Conservation (phyloP, 768 basidiomycete genomes). For the Gyrodon lividus region DNA sequence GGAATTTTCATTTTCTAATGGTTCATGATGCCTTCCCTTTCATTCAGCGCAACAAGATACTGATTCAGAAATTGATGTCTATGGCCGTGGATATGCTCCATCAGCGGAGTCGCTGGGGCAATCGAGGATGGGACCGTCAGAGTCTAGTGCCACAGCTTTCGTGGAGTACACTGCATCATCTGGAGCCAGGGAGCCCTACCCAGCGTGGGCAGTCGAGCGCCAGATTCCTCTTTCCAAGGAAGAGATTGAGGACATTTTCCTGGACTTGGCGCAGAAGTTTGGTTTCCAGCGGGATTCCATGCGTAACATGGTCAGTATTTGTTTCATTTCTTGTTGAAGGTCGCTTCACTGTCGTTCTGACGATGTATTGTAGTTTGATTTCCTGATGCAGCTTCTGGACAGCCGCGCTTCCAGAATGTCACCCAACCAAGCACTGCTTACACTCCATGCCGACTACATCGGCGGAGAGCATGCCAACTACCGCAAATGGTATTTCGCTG, state of each 20-base stretch:
- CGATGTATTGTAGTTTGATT: conserved; percentile 70
- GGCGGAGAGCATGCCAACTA: conserved; percentile 98
- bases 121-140: conserved; percentile 58
- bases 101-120: conserved; percentile 76
- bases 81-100: conserved; percentile 63
- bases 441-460: conserved; percentile 97
- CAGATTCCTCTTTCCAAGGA: conserved; percentile 98
- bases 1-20: conserved; percentile 5
- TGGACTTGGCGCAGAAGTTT: conserved; percentile 97
- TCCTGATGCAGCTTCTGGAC: conserved; percentile 96
- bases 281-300: conserved; percentile 95
- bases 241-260: conserved; percentile 97
- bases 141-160: conserved; percentile 70
- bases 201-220: conserved; percentile 90
- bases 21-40: conserved; percentile 8
- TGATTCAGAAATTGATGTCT: conserved; percentile 78
- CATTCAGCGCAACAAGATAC: conserved; percentile 72
- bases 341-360: conserved; percentile 9
- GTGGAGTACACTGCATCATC: conserved; percentile 56
- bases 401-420: conserved; percentile 97
- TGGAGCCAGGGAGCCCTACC: conserved; percentile 79
- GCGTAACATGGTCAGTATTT: conserved; percentile 82
- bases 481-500: conserved; percentile 99
- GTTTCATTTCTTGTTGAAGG: conserved; percentile 12
- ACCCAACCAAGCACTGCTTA: conserved; percentile 91